Percentiles rank a stretch among this genome's conserved stretches.
Conservation (phyloP, 345 rosid species). For the Gossypium herbaceum region DNA sequence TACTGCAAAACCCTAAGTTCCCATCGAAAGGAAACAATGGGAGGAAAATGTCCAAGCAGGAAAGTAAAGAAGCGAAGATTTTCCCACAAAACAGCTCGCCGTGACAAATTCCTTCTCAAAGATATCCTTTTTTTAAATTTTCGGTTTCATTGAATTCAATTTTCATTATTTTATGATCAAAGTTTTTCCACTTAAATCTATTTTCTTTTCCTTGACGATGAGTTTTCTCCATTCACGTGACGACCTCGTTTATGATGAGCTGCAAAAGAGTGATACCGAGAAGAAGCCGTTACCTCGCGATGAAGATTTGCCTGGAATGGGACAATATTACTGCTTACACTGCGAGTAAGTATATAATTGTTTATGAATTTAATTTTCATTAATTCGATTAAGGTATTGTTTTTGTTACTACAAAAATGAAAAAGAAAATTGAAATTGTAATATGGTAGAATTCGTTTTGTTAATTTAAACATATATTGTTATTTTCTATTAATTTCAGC, state of each 20-base stretch:
- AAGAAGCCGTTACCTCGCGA: constrained; percentile 53
- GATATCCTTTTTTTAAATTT: constrained; percentile 48
- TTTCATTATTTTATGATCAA: neutral
- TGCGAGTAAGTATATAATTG: constrained; percentile 69
- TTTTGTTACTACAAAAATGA: neutral
- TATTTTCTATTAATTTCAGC: constrained; percentile 36
- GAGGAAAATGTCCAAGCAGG: constrained; percentile 76
- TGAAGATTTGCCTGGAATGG: constrained; percentile 98
- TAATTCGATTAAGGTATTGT: neutral
- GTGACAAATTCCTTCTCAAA: constrained; percentile 72
- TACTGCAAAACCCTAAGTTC: constrained; percentile 12
- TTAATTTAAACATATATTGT: neutral
- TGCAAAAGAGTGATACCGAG: constrained; percentile 47
- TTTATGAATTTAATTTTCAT: neutral
- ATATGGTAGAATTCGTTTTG: neutral
- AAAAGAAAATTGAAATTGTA: neutral
- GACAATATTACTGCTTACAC: constrained; percentile 88
- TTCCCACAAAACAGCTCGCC: constrained; percentile 89
- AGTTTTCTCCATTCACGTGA: constrained; percentile 45
- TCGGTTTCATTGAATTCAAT: neutral
- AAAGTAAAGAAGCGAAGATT: constrained; percentile 92
- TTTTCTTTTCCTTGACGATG: constrained; percentile 33
- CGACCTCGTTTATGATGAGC: constrained; percentile 73
- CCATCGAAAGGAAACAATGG: constrained; percentile 33
- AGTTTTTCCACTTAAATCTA: neutral